These are phyloP conservation scores for Cryptococcus floricola DNA, from an alignment of 1,284 basidiomycete species.

Conservation along the genomic window DNA sequence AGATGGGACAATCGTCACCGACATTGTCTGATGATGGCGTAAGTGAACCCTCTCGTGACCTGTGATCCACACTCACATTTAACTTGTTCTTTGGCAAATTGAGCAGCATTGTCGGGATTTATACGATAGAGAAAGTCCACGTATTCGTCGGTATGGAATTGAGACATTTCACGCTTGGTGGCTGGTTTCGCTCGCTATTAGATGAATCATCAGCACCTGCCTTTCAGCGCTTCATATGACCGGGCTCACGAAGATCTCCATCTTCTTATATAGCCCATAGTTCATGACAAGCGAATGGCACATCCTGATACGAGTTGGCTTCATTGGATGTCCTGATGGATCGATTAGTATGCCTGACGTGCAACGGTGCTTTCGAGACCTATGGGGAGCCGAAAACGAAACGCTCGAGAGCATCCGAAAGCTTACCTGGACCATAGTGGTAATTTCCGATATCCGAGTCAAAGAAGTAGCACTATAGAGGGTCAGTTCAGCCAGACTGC, in stretches of 20 bases:
- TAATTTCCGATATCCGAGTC: slow-evolving; percentile 98
- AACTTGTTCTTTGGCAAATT: slow-evolving; percentile 89
- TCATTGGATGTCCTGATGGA: slow-evolving; percentile 62
- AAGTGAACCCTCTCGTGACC: background rate
- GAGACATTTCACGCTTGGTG: slow-evolving; percentile 95
- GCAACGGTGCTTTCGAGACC: background rate
- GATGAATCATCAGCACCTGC: background rate
- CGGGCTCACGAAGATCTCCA: slow-evolving; percentile 80
- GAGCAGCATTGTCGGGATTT: slow-evolving; percentile 78
- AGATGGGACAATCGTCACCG: slow-evolving; percentile 96
- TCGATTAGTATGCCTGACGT: background rate
- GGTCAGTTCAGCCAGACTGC: background rate
- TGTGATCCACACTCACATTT: slow-evolving; percentile 64
- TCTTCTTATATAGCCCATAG: slow-evolving; percentile 93
- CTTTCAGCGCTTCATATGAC: background rate
- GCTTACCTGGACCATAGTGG: slow-evolving; percentile 91
- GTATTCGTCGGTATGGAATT: slow-evolving; percentile 92
- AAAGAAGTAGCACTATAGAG: slow-evolving; percentile 88
- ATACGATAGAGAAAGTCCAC: slow-evolving; percentile 83
- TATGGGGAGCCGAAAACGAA: background rate
- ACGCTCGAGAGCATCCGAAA: background rate
- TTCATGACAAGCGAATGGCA: slow-evolving; percentile 99
- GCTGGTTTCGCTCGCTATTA: slow-evolving; percentile 93
- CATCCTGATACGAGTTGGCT: slow-evolving; percentile 97
- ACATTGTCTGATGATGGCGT: slow-evolving; percentile 62